phyloP scores from a whole-genome alignment of 345 rosid species.

The Heritiera littoralis region DNA sequence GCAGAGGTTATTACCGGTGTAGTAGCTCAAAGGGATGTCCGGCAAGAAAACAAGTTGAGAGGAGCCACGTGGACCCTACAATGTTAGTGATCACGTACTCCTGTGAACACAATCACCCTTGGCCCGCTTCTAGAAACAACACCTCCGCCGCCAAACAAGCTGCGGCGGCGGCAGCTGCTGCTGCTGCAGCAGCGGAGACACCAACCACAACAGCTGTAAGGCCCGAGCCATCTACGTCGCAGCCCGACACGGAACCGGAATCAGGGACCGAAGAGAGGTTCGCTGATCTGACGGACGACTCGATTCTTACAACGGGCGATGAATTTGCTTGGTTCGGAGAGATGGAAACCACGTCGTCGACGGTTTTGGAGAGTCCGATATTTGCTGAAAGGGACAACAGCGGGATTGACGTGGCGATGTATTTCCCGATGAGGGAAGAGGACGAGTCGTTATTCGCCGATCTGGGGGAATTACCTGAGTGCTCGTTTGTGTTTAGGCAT shows the following conservation, averaged over 20 bases:
- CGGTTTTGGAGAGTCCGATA: conserved; percentile 66
- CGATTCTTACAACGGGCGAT: conserved; percentile 46
- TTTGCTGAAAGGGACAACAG: conserved; percentile 42
- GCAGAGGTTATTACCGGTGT: conserved; percentile 92
- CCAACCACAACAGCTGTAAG: conserved; percentile 21
- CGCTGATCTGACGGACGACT: conserved; percentile 47
- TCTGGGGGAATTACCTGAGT: conserved; percentile 98
- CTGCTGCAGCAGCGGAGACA: not conserved
- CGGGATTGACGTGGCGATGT: conserved; percentile 50
- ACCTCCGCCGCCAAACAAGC: conserved; percentile 16
- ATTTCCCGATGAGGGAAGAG: conserved; percentile 68
- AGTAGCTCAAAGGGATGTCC: conserved; percentile 98
- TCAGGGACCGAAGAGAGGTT: conserved; percentile 46
- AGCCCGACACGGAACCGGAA: conserved; percentile 34
- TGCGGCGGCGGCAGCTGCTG: not conserved
- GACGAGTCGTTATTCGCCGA: conserved; percentile 96
- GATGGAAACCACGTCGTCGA: conserved; percentile 75
- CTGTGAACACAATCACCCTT: conserved; percentile 90
- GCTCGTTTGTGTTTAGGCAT: conserved; percentile 73
- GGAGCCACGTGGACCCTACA: conserved; percentile 80
- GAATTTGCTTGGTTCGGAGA: conserved; percentile 85
- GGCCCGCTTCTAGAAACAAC: conserved; percentile 63
- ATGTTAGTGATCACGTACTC: conserved; percentile 87
- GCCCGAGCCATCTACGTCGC: conserved; percentile 28
- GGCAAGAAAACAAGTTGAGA: conserved; percentile 95